These are phyloP conservation scores for Microcos paniculata DNA, from an alignment of 345 rosid genomes.

Conservation along the genomic window DNA sequence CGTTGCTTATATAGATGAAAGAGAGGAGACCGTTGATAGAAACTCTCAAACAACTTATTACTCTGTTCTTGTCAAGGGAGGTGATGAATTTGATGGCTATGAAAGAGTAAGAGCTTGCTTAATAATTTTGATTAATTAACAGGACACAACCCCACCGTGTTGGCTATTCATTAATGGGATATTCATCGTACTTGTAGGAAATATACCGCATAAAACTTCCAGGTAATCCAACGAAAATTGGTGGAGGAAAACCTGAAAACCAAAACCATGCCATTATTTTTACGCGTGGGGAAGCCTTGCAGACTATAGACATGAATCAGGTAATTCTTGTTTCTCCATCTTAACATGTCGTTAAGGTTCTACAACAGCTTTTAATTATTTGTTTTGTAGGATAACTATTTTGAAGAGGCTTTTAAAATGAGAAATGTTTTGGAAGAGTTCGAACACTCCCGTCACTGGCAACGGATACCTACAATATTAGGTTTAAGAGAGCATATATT, in stretches of 20 bases:
- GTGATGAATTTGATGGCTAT: slow-evolving; percentile 74
- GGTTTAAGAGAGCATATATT: slow-evolving; percentile 98
- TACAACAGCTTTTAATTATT: slow-evolving; percentile 17
- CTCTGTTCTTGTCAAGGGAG: slow-evolving; percentile 95
- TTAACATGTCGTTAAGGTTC: slow-evolving; percentile 5
- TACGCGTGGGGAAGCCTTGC: slow-evolving; percentile 98
- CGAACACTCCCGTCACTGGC: slow-evolving; percentile 38
- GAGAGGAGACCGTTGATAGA: slow-evolving; percentile 64
- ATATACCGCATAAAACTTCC: slow-evolving; percentile 97
- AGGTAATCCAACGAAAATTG: slow-evolving; percentile 84
- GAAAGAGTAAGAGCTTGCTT: slow-evolving; percentile 8
- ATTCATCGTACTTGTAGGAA: slow-evolving; percentile 52
- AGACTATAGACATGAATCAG: slow-evolving; percentile 99
- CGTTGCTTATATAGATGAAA: slow-evolving; percentile 91
- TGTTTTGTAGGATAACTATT: slow-evolving; percentile 80
- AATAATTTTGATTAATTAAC: too few species aligned
- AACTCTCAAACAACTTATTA: slow-evolving; percentile 54
- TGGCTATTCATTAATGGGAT: too few species aligned
- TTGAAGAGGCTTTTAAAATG: slow-evolving; percentile 98
- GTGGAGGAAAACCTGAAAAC: slow-evolving; percentile 99
- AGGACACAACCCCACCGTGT: too few species aligned
- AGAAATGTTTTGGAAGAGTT: slow-evolving; percentile 92
- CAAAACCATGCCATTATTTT: slow-evolving; percentile 98
- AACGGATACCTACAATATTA: slow-evolving; percentile 74
- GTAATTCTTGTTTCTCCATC: slow-evolving; percentile 29